Percentiles rank a stretch among this genome's conserved stretches.
Evolutionary conservation across 1,284 basidiomycete species (phyloP).

Genomic region (Ustilago bromivora): DNA sequence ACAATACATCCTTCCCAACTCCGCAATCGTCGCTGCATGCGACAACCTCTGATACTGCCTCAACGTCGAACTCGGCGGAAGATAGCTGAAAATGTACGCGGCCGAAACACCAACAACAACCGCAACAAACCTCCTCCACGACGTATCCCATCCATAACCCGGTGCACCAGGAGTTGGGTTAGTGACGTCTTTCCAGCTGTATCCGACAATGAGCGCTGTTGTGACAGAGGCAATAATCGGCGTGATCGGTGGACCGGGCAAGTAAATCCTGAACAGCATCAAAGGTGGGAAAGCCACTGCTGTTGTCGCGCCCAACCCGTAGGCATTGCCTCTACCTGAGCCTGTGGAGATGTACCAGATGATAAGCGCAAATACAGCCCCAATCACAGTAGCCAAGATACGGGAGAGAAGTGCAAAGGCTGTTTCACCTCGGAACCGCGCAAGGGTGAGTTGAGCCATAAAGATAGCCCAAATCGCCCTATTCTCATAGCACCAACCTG

Average conservation of each 20-base stretch:
- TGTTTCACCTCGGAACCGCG: conserved; percentile 64
- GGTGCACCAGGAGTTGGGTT: conserved; percentile 58
- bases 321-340: conserved; percentile 73
- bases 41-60: conserved; percentile 70
- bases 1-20: conserved; percentile 70
- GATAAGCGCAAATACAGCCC: conserved; percentile 76
- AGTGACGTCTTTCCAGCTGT: conserved; percentile 59
- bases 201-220: conserved; percentile 70
- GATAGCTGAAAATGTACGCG: conserved; percentile 61
- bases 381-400: conserved; percentile 56
- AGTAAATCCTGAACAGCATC: conserved; percentile 76
- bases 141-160: conserved; percentile 71
- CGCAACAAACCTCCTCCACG: conserved; percentile 71
- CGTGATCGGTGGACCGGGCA: conserved; percentile 79
- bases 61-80: conserved; percentile 70
- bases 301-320: conserved; percentile 79
- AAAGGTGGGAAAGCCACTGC: conserved; percentile 78
- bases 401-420: conserved; percentile 59
- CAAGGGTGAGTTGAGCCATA: conserved; percentile 66
- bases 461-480: conserved; percentile 66
- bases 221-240: conserved; percentile 82
- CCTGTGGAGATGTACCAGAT: conserved; percentile 79
- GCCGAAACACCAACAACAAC: conserved; percentile 66
- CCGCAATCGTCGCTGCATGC: conserved; percentile 70
- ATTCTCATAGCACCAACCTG: conserved; percentile 64